Conservation (phyloP, 768 basidiomycete genomes). For the Crepidotus variabilis region DNA sequence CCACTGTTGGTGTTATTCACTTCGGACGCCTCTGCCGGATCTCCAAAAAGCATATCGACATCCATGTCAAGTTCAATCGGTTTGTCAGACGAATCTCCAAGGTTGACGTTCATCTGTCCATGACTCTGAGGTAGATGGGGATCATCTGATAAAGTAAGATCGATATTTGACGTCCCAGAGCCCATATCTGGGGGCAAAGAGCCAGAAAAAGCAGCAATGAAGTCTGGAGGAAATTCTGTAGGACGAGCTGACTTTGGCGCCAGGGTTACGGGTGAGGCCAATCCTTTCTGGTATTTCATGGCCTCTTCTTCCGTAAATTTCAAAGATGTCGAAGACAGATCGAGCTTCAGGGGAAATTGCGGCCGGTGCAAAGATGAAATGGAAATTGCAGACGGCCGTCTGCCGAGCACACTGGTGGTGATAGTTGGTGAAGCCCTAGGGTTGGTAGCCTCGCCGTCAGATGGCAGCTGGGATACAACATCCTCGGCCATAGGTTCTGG, state of each 20-base stretch:
- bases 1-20: conserved; percentile 32
- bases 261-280: conserved; percentile 77
- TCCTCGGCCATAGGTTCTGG: conserved; percentile 17
- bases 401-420: conserved; percentile 30
- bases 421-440: conserved; percentile 28
- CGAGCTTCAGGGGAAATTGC: conserved; percentile 70
- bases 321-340: conserved; percentile 67
- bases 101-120: conserved; percentile 25
- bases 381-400: conserved; percentile 75
- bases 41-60: conserved; percentile 64
- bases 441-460: conserved; percentile 17
- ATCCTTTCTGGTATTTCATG: conserved; percentile 51
- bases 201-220: conserved; percentile 60
- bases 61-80: conserved; percentile 81
- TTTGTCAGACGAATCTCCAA: conserved; percentile 70
- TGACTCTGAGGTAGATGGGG: conserved; percentile 13
- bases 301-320: conserved; percentile 67
- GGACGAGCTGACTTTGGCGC: conserved; percentile 77
- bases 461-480: conserved; percentile 23
- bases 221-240: conserved; percentile 55
- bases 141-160: conserved; percentile 46
- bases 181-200: conserved; percentile 25
- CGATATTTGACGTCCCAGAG: conserved; percentile 46
- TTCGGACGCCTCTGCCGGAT: conserved; percentile 27
- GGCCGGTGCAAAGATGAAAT: conserved; percentile 77